Base-by-base conservation (phyloP, 352 stramenopile genomes). In the Phytophthora idaei region DNA sequence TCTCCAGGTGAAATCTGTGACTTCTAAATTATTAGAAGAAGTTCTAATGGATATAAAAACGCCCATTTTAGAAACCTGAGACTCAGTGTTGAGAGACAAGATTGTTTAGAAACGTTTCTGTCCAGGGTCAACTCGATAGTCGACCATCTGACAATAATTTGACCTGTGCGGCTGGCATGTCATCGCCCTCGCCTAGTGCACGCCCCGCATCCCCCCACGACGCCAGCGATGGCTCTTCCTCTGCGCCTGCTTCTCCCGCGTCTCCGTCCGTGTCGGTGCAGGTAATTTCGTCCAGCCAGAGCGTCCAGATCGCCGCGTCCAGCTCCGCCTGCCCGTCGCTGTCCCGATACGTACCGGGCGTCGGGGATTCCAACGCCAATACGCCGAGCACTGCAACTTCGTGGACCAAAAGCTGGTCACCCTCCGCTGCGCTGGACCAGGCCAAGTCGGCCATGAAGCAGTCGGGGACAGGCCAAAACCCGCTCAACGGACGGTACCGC, bases 1-100 rank as follows among this genome's bases (percentile, higher is more conserved):
- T 90, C 17, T 91, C 83, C 4, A 71, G 36, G n/a, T 52, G 4
- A 59, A 31, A 59, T 57, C 48, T 55, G n/a, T 55, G 21, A 21
- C 21, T 21, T 21, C 21, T 21, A 21, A 27, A 17, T 32, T 28
- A 10, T 11, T 21, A 21, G 21, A 21, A 21, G 21, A 21, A 21
- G 21, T 21, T 21, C 21, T 21, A 21, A 21, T 21, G 21, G 21
- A 21, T 21, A 21, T 21, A 21, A 21, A 21, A 21, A 21, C 21
- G 0, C 21, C 21, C 21, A 21, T 21, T 21, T 21, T 21, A 21
- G 21, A 21, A 21, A 21, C 21, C 21, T 21, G 21, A 21, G 21
- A 21, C 21, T 21, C 0, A 21, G 21, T 21, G 21, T 21, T 21
- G 21, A 21, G 21, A 21, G 21, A 21, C 21, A 34, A 34, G 4